phyloP scores from a whole-genome alignment of 2,329 filamentous ascomycete genomes.

The Magnaporthiopsis rhizophila region DNA sequence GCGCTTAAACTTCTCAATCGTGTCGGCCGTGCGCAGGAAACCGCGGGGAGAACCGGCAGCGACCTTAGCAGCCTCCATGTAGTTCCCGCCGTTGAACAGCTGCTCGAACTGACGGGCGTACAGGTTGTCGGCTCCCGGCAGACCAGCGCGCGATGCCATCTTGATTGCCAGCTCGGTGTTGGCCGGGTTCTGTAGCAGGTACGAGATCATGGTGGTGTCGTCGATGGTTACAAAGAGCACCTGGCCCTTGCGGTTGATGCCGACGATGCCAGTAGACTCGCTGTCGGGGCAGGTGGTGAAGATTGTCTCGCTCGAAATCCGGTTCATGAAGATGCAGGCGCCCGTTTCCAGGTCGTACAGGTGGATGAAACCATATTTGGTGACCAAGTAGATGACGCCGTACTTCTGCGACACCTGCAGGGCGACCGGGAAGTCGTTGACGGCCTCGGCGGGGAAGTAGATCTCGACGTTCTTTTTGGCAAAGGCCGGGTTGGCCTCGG shows the following conservation, averaged over 20 bases:
- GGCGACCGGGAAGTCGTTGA: constrained; percentile 94
- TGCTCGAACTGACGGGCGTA: constrained; percentile 92
- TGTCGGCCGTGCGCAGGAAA: constrained; percentile 88
- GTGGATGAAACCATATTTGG: constrained; percentile 98
- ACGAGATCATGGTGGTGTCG: constrained; percentile 84
- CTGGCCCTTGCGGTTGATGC: constrained; percentile 96
- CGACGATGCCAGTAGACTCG: constrained; percentile 79
- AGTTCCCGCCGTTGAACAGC: constrained; percentile 71
- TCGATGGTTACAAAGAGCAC: constrained; percentile 91
- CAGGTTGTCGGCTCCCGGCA: constrained; percentile 88
- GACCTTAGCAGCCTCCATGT: constrained; percentile 84
- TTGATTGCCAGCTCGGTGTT: constrained; percentile 92
- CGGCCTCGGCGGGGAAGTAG: constrained; percentile 92
- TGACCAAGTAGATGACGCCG: constrained; percentile 93
- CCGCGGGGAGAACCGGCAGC: constrained; percentile 94
- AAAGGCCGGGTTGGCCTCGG: constrained; percentile 80
- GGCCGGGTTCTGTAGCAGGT: constrained; percentile 92
- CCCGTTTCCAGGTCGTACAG: constrained; percentile 96
- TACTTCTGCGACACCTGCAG: constrained; percentile 97
- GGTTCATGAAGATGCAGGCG: constrained; percentile 97
- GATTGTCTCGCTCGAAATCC: constrained; percentile 98
- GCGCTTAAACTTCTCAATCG: constrained; percentile 92
- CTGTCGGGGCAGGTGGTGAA: constrained; percentile 86
- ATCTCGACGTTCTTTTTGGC: constrained; percentile 95
- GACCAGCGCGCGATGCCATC: constrained; percentile 85